These are phyloP conservation scores for Sugiyamaella novakii DNA, from an alignment of 1,139 yeast genomes.

Conservation along the genomic window DNA sequence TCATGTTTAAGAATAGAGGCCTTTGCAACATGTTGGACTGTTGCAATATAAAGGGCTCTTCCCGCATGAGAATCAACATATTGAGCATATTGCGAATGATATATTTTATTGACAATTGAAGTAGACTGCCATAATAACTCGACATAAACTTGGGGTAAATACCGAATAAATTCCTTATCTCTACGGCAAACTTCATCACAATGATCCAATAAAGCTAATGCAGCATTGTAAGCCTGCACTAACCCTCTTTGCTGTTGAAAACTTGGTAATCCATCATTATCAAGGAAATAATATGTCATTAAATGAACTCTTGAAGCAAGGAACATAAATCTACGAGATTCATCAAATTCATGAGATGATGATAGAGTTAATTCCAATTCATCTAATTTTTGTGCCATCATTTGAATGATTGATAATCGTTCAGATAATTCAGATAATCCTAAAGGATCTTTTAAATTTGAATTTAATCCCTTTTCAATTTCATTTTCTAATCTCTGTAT, in stretches of 20 bases:
- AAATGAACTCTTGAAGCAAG: constrained; percentile 77
- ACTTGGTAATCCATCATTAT: constrained; percentile 51
- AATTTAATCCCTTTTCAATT: constrained; percentile 72
- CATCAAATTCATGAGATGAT: constrained; percentile 52
- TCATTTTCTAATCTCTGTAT: constrained; percentile 87
- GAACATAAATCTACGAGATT: constrained; percentile 66
- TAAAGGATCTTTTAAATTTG: constrained; percentile 67
- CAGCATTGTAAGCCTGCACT: constrained; percentile 75
- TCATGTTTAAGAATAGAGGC: constrained; percentile 91
- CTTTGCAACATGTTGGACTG: constrained; percentile 67
- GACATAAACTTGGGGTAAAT: constrained; percentile 81
- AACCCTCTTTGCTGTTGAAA: constrained; percentile 75
- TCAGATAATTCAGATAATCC: constrained; percentile 67
- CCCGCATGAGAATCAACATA: constrained; percentile 74
- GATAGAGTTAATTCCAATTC: constrained; percentile 62
- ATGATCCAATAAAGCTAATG: constrained; percentile 69
- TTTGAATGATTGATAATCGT: constrained; percentile 69
- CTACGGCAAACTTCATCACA: constrained; percentile 61
- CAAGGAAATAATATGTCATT: constrained; percentile 78
- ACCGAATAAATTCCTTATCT: constrained; percentile 66
- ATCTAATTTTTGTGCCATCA: constrained; percentile 69
- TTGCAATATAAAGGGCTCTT: constrained; percentile 66
- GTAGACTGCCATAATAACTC: constrained; percentile 90
- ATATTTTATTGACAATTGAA: constrained; percentile 74
- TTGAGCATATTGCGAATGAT: constrained; percentile 69